Percentiles rank a stretch among this genome's conserved stretches.
Conservation (phyloP, 2,329 filamentous ascomycete genomes). For the Diaporthe destruens region DNA sequence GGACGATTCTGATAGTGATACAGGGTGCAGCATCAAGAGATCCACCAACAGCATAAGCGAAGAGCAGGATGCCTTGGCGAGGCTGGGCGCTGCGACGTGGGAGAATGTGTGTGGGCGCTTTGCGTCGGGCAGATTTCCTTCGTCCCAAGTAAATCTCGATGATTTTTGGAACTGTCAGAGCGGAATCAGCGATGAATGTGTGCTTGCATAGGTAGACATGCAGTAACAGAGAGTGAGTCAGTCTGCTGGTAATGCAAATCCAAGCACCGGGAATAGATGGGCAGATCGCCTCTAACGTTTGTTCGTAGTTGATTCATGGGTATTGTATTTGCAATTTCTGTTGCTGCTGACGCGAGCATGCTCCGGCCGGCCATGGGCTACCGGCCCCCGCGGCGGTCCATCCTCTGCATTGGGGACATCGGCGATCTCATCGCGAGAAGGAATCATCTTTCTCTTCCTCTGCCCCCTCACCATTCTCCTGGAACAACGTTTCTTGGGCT, state of each 20-base stretch:
- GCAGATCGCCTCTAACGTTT: background rate
- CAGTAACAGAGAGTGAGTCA: background rate
- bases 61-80: background rate
- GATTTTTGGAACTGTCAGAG: background rate
- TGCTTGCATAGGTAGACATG: background rate
- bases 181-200: background rate
- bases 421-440: constrained; percentile 67
- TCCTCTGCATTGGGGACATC: no score
- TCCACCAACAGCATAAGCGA: background rate
- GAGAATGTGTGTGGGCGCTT: background rate
- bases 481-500: constrained; percentile 74
- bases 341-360: background rate
- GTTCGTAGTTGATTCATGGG: background rate
- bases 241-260: background rate
- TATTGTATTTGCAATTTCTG: constrained; percentile 21
- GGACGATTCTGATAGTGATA: background rate
- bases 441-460: constrained; percentile 55
- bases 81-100: background rate
- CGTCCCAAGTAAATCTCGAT: background rate
- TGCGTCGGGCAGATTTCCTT: background rate
- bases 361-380: background rate
- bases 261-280: no score
- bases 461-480: constrained; percentile 59
- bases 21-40: no score
- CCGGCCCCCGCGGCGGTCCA: background rate